Percentiles rank a stretch among this genome's conserved stretches.
phyloP scores from a whole-genome alignment of 768 basidiomycete genomes.

The Naematelia aurantialba region DNA sequence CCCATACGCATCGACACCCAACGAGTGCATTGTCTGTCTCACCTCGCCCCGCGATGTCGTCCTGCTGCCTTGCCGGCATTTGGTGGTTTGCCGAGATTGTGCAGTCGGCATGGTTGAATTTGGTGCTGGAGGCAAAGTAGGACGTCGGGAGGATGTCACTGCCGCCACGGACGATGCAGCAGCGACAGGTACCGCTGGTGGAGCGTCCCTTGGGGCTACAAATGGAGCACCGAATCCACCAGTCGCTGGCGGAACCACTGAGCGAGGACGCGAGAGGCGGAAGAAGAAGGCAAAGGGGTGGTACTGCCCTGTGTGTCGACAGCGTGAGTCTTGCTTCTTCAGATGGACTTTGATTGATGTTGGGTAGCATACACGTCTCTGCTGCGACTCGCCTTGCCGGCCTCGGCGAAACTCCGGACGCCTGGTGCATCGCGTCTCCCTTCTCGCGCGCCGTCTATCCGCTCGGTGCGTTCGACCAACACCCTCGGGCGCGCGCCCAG shows the following conservation, averaged over 20 bases:
- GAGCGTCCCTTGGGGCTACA: constrained; percentile 31
- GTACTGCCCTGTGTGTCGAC: constrained; percentile 94
- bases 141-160: constrained; percentile 55
- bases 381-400: constrained; percentile 64
- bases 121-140: constrained; percentile 81
- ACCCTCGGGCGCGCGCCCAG: constrained; percentile 19
- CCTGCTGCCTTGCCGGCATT: constrained; percentile 83
- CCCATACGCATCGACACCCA: constrained; percentile 57
- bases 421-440: constrained; percentile 19
- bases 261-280: constrained; percentile 57
- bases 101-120: constrained; percentile 97
- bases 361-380: constrained; percentile 79
- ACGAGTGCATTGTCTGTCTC: constrained; percentile 85
- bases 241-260: constrained; percentile 45
- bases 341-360: not conserved
- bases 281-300: constrained; percentile 94
- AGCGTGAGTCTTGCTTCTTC: constrained; percentile 61
- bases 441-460: constrained; percentile 36
- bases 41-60: constrained; percentile 86
- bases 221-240: constrained; percentile 28
- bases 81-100: constrained; percentile 93
- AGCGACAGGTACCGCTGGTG: constrained; percentile 32
- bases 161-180: constrained; percentile 39
- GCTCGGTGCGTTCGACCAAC: constrained; percentile 21
- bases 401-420: constrained; percentile 24